Percentiles rank a stretch among this genome's conserved stretches.
phyloP scores from a whole-genome alignment of 2,329 filamentous ascomycete genomes.

The Diplodia corticola region DNA sequence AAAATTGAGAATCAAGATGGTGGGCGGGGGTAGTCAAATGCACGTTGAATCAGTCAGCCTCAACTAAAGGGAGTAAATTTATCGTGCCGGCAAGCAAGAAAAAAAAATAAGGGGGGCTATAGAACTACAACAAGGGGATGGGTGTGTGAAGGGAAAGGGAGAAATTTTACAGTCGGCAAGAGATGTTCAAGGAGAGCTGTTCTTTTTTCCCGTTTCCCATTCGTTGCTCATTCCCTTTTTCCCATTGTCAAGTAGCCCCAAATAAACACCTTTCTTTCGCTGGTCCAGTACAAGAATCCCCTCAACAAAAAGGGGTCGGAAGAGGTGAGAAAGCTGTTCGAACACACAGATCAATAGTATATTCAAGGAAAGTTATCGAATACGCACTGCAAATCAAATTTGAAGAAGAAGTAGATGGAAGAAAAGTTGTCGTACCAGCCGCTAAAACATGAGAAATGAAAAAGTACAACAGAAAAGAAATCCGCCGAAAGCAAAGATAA shows the following conservation, averaged over 20 bases:
- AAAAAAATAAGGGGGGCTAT: neutral
- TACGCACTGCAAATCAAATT: neutral
- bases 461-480: neutral
- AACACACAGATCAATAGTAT: neutral
- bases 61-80: neutral
- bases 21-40: neutral
- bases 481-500: neutral
- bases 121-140: neutral
- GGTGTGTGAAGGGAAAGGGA: neutral
- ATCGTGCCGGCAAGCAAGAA: neutral
- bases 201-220: neutral
- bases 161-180: neutral
- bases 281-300: neutral
- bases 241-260: neutral
- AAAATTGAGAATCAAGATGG: neutral
- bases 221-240: neutral
- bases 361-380: constrained; percentile 16
- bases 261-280: neutral
- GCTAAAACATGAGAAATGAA: neutral
- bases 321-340: neutral
- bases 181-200: neutral
- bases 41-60: neutral
- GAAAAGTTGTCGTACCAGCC: constrained; percentile 6
- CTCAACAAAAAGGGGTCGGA: neutral
- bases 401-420: neutral